Base-by-base conservation (phyloP, 192 early-diverging fungal genomes). In the Backusella psychrophila region DNA sequence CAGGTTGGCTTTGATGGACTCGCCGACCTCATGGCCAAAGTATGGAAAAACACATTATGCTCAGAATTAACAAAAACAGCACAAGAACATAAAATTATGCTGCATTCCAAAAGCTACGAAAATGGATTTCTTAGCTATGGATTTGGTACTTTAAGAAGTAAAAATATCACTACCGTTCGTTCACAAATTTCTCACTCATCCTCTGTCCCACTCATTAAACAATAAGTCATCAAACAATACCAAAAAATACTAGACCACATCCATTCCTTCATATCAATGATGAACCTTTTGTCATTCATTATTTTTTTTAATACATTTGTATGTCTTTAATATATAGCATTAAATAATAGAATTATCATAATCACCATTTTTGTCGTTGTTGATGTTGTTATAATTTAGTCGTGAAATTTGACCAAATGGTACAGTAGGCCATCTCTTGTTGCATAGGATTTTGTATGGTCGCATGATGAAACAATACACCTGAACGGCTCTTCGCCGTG, bases 1-100 rank as follows among this genome's bases (percentile, higher is more conserved):
- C 88, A 89, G 46, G 72, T 72, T 15, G 88, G 88, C 23, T 89
- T 89, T 75, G 73, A 74, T 69, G 68, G 68, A 12, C 38, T 69
- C 39, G 36, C 68, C 21, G n/a, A 39, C 21, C n/a, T 38, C 0
- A 69, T 69, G 68, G 17, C 11, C 23, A 69, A 69, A 38, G 68
- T 69, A 23, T 69, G 68, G 68, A 38, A 69, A 23, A 69, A 35
- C 21, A 41, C 68, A 41, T 39, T 69, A 38, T 35, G 68, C 7
- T 35, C 68, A 19, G 68, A 69, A 69, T 41, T 69, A 69, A 69
- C 9, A 12, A 69, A 69, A 36, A 38, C 68, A 36, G n/a, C 34
- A 41, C 36, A 69, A 23, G 38, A 23, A 23, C 21, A 38, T 38
- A 35, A 69, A 23, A 36, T 39, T 21, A 41, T 69, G 35, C 35